Percentiles rank a stretch among this genome's conserved stretches.
These are phyloP conservation scores for Lactarius vividus DNA, from an alignment of 768 basidiomycete genomes.

Conservation along the genomic window DNA sequence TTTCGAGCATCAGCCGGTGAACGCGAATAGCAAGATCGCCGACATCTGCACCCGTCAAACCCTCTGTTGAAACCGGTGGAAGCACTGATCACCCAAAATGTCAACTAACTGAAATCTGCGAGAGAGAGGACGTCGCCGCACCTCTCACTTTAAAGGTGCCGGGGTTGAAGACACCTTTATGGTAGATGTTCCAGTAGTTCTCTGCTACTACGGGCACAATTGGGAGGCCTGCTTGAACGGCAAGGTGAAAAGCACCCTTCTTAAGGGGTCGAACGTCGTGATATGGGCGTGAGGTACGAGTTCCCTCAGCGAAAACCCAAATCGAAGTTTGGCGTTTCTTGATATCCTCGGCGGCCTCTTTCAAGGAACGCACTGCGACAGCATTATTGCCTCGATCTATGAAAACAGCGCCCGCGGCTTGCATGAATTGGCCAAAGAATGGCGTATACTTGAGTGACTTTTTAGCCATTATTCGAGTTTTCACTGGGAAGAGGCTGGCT, in stretches of 20 bases:
- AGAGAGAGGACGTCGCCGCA: slow-evolving; percentile 36
- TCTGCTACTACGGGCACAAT: slow-evolving; percentile 90
- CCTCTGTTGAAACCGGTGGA: slow-evolving; percentile 79
- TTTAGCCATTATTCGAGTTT: slow-evolving; percentile 90
- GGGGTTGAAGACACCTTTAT: slow-evolving; percentile 66
- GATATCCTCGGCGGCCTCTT: slow-evolving; percentile 76
- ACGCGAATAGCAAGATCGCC: slow-evolving; percentile 61
- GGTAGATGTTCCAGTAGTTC: slow-evolving; percentile 90
- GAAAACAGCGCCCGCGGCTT: slow-evolving; percentile 85
- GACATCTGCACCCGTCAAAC: slow-evolving; percentile 69
- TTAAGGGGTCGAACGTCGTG: slow-evolving; percentile 84
- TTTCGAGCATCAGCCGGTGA: slow-evolving; percentile 73
- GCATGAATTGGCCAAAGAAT: slow-evolving; percentile 85
- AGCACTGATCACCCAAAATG: slow-evolving; percentile 56
- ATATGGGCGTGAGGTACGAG: slow-evolving; percentile 65
- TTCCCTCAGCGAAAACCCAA: slow-evolving; percentile 98
- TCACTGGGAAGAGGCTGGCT: slow-evolving; percentile 63
- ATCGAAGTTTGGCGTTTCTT: slow-evolving; percentile 66
- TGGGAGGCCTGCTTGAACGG: slow-evolving; percentile 85
- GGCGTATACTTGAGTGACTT: slow-evolving; percentile 83
- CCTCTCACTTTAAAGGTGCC: slow-evolving; percentile 83
- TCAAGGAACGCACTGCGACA: slow-evolving; percentile 71
- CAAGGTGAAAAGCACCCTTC: slow-evolving; percentile 97
- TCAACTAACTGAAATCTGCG: slow-evolving; percentile 1
- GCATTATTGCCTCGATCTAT: slow-evolving; percentile 81